Percentiles rank a stretch among this genome's conserved stretches.
Conservation (phyloP, 441 rosid genomes). For the Adansonia madagascariensis region DNA sequence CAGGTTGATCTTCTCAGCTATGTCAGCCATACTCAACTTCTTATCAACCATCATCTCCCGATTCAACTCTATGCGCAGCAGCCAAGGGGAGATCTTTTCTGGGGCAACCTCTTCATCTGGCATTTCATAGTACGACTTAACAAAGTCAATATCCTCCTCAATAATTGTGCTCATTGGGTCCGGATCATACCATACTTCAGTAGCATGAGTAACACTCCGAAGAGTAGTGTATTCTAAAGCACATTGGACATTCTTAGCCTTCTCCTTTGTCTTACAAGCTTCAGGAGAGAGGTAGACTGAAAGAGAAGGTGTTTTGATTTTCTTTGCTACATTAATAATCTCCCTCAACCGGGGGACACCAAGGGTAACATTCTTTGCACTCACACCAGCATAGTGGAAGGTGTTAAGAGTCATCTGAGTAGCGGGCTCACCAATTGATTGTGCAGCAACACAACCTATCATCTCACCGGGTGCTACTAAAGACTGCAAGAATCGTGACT, state of each 20-base stretch:
- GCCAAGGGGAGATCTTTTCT: constrained; percentile 95
- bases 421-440: constrained; percentile 99
- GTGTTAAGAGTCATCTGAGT: constrained; percentile 99
- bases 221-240: constrained; percentile 97
- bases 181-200: constrained; percentile 99
- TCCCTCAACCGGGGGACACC: constrained; percentile 99
- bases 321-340: constrained; percentile 95
- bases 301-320: constrained; percentile 95
- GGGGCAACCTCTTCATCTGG: constrained; percentile 97
- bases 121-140: constrained; percentile 95
- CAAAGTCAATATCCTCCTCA: constrained; percentile 91
- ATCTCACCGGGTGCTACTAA: constrained; percentile 97
- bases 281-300: constrained; percentile 82
- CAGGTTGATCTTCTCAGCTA: constrained; percentile 93
- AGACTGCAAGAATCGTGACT: constrained; percentile 89
- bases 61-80: constrained; percentile 94
- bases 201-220: constrained; percentile 93
- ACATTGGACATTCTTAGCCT: constrained; percentile 96
- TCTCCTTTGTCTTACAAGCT: constrained; percentile 81
- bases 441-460: constrained; percentile 99
- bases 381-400: constrained; percentile 99
- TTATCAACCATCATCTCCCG: constrained; percentile 99
- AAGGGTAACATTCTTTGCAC: constrained; percentile 98
- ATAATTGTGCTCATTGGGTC: constrained; percentile 93
- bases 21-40: constrained; percentile 96